Evolutionary conservation across 2,329 filamentous ascomycete species (phyloP), one percentile per base, ranked within the genome.

Genomic region (Chaetomium sp.): DNA sequence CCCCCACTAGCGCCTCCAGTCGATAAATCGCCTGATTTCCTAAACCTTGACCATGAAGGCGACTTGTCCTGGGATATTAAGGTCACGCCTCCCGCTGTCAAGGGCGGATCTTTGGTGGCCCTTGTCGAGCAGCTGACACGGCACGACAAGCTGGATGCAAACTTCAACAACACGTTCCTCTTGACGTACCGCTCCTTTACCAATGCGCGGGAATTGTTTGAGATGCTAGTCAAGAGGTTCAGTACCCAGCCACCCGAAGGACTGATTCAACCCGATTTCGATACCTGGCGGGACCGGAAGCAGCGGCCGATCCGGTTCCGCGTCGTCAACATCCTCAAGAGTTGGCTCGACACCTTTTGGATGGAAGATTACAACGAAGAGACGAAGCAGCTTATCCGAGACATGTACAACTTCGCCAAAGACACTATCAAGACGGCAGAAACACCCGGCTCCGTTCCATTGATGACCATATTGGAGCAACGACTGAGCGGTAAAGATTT

Each of bases 311-410:
- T 97, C 59, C 84, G 94, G 38, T 95, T 99, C 75, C 85, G 94
- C 43, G 91, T 99, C 2, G 91, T 99, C 61, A 99, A 97, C 67
- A 97, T 96, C 61, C 76, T 99, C 48, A 97, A 97, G 79, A 95
- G 85, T 72, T 99, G 94, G 94, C 94, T 99, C 64, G 94, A 97
- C 68, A 91, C 88, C 65, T 97, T 94, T 71, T 99, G 94, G 94
- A 96, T 97, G 91, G 94, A 99, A 69, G 88, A 91, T 49, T 85
- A 87, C 60, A 91, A 86, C 67, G 88, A 92, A 51, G 85, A 89
- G 48, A 95, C 86, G 46, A 89, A 85, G 69, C 84, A 90, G 62
- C 78, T 99, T 42, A 89, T 99, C 61, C 86, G 90, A 57, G 85
- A 91, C 62, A 90, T 97, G 8, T 91, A 91, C 73, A 84, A 85